Conservation (phyloP, 2,329 filamentous ascomycete species). For the Diaporthe sp. region DNA sequence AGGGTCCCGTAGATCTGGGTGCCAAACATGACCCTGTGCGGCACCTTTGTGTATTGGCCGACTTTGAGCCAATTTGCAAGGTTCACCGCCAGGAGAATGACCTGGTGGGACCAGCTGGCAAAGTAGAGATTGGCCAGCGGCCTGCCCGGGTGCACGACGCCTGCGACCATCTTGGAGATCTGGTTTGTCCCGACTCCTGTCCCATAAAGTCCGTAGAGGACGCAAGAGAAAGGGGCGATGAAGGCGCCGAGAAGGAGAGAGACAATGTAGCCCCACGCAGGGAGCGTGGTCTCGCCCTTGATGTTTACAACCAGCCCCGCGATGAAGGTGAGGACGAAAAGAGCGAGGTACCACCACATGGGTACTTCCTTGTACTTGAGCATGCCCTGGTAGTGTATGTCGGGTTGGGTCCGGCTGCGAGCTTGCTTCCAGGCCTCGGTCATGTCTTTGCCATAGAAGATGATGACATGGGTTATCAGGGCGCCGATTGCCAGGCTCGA, state of each 20-base stretch:
- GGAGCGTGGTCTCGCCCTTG: constrained; percentile 7
- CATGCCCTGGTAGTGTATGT: constrained; percentile 8
- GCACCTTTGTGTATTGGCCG: constrained; percentile 29
- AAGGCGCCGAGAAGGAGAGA: constrained; percentile 6
- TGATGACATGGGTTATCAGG: not conserved
- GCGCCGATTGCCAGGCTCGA: constrained; percentile 6
- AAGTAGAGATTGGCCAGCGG: constrained; percentile 12
- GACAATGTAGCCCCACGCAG: constrained; percentile 1
- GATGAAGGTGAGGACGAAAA: constrained; percentile 2
- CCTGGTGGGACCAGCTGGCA: constrained; percentile 17
- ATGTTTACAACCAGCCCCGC: constrained; percentile 5
- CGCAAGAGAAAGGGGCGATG: not conserved
- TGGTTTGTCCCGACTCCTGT: constrained; percentile 9
- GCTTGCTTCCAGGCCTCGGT: not conserved
- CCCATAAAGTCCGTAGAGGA: not conserved
- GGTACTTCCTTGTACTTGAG: constrained; percentile 13
- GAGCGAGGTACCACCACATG: constrained; percentile 14
- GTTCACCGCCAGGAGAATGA: not conserved
- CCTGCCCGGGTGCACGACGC: constrained; percentile 6
- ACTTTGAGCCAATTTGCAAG: constrained; percentile 18
- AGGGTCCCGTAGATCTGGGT: constrained; percentile 46
- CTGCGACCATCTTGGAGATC: constrained; percentile 18
- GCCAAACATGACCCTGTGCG: constrained; percentile 30
- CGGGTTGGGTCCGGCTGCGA: not conserved
- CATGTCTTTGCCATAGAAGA: constrained; percentile 11